Evolutionary conservation across 805 yeast genomes (phyloP).

Genomic region (Jamesozyma hellenica): DNA sequence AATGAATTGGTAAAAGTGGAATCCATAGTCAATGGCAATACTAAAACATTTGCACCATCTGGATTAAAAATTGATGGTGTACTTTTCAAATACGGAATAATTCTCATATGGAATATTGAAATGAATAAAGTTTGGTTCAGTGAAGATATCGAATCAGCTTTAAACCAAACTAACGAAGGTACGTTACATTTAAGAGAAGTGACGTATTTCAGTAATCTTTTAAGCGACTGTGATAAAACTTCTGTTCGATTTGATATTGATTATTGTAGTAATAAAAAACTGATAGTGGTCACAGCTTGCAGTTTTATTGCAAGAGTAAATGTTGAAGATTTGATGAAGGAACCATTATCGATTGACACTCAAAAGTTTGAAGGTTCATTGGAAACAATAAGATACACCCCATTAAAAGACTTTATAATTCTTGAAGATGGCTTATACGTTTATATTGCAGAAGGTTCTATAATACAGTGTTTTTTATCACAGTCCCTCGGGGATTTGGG

Average conservation of each 20-base stretch:
- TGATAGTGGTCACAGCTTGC: too few species aligned
- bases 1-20: background rate
- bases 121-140: conserved; percentile 1
- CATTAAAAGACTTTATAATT: conserved; percentile 1
- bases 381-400: background rate
- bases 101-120: conserved; percentile 2
- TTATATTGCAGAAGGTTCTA: conserved; percentile 1
- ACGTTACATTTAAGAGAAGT: background rate
- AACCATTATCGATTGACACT: background rate
- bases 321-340: background rate
- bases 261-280: background rate
- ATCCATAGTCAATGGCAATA: background rate
- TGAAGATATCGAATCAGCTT: background rate
- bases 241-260: background rate
- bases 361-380: too few species aligned
- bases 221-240: background rate
- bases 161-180: background rate
- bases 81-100: background rate
- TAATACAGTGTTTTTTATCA: background rate
- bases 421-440: background rate
- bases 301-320: too few species aligned
- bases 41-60: background rate
- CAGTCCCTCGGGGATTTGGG: background rate
- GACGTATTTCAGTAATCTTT: background rate
- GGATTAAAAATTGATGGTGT: conserved; percentile 1